phyloP scores from a whole-genome alignment of 2,329 filamentous ascomycete species.

The Trichophyton verrucosum region DNA sequence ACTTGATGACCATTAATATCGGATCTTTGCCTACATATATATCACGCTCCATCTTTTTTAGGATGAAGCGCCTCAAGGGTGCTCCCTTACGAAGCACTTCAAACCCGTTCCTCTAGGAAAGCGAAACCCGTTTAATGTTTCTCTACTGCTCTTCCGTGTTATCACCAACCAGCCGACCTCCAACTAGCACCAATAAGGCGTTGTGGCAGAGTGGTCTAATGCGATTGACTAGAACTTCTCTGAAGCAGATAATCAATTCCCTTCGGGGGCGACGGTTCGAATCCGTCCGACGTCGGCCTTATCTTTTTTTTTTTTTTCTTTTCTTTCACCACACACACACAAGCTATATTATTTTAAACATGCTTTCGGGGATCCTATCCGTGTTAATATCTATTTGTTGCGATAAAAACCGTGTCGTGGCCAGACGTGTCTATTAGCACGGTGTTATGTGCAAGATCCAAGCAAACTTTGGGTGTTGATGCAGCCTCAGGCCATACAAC shows the following conservation, averaged over 20 bases:
- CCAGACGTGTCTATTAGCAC: neutral
- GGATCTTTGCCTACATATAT: no score
- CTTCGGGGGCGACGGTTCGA: constrained; percentile 7
- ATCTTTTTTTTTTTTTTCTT: constrained; percentile 7
- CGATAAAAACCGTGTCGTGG: no score
- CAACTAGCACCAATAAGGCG: constrained; percentile 3
- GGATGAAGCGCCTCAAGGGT: no score
- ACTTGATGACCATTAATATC: no score
- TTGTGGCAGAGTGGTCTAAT: constrained; percentile 8
- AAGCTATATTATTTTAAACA: neutral
- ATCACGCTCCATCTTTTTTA: no score
- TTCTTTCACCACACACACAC: neutral
- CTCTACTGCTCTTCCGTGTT: neutral
- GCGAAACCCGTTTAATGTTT: no score
- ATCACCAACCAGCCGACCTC: neutral
- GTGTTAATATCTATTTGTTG: neutral
- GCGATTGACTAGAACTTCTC: constrained; percentile 6
- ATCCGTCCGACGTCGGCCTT: constrained; percentile 10
- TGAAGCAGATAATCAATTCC: constrained; percentile 5
- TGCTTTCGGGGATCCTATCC: neutral
- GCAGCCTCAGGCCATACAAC: neutral
- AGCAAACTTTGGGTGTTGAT: neutral
- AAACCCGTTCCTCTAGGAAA: no score
- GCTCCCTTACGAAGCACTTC: no score
- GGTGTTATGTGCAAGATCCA: neutral